These are phyloP conservation scores for Trypanosoma grayi DNA, from an alignment of 208 protist genomes.

Conservation along the genomic window DNA sequence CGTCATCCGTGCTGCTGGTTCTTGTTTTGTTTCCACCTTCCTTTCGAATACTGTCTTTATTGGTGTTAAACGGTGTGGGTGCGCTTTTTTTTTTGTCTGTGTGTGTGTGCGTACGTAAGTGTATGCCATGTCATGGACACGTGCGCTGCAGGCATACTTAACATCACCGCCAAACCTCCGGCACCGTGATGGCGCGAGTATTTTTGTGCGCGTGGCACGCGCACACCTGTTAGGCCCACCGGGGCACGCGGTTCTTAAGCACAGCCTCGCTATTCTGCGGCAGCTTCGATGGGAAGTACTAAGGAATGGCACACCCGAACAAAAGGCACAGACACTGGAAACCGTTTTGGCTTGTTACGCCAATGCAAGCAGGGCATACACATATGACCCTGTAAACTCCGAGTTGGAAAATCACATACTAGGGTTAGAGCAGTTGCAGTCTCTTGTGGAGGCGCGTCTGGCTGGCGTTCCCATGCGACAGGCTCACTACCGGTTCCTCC, in stretches of 20 bases:
- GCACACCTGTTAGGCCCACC: constrained; percentile 33
- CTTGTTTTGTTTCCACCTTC: background rate
- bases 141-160: constrained; percentile 2
- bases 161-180: constrained; percentile 10
- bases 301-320: constrained; percentile 27
- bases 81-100: too few relatives aligned
- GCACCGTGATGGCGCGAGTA: background rate
- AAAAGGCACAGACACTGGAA: constrained; percentile 39
- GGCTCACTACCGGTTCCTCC: constrained; percentile 47
- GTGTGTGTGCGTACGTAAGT: too few relatives aligned
- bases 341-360: constrained; percentile 45
- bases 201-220: constrained; percentile 25
- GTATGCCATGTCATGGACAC: constrained; percentile 17
- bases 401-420: constrained; percentile 32
- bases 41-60: too few relatives aligned
- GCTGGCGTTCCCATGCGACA: constrained; percentile 34
- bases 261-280: constrained; percentile 42
- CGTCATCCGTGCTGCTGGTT: too few relatives aligned
- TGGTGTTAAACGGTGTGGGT: too few relatives aligned
- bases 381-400: constrained; percentile 8
- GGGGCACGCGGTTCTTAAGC: constrained; percentile 19
- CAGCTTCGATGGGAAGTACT: constrained; percentile 51
- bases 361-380: constrained; percentile 17
- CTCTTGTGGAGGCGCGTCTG: constrained; percentile 58
- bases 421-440: constrained; percentile 62